Percentiles rank a stretch among this genome's conserved stretches.
Evolutionary conservation across 2,329 filamentous ascomycete species (phyloP).

Genomic region (Hypoxylon sp.): DNA sequence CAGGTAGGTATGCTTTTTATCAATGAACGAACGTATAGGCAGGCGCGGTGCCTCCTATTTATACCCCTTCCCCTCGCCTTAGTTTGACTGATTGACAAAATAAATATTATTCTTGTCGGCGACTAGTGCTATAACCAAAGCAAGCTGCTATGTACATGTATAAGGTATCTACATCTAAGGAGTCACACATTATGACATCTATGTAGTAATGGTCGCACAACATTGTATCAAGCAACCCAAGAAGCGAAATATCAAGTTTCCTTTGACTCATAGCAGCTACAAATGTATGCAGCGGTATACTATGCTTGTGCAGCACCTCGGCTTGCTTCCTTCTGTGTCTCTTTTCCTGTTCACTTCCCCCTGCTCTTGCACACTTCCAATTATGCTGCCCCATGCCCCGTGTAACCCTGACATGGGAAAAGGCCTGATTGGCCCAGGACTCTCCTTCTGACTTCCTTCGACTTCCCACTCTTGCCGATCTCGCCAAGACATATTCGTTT

Average conservation of each 20-base stretch:
- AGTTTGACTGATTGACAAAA: neutral
- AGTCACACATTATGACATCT: neutral
- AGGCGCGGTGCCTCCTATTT: neutral
- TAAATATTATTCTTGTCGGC: neutral
- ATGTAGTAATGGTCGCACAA: neutral
- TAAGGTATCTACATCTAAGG: neutral
- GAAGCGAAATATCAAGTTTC: constrained; percentile 35
- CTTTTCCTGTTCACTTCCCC: constrained; percentile 6
- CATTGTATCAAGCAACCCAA: constrained; percentile 4
- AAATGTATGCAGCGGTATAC: constrained; percentile 25
- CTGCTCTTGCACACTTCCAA: constrained; percentile 1
- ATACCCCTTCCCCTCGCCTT: neutral
- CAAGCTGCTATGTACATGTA: neutral
- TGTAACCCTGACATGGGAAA: constrained; percentile 10
- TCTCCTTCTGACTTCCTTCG: neutral
- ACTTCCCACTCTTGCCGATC: neutral
- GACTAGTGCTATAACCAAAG: neutral
- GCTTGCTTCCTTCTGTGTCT: constrained; percentile 1
- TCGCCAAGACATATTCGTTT: neutral
- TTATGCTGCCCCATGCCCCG: neutral
- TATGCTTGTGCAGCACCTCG: constrained; percentile 20
- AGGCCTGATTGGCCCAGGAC: constrained; percentile 10
- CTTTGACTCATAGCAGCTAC: constrained; percentile 28
- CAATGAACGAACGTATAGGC: too few relatives aligned
- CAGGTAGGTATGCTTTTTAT: too few relatives aligned